Conservation (phyloP, 225 moss, liverwort and hornwort species). For the Rhytidiadelphus loreus region DNA sequence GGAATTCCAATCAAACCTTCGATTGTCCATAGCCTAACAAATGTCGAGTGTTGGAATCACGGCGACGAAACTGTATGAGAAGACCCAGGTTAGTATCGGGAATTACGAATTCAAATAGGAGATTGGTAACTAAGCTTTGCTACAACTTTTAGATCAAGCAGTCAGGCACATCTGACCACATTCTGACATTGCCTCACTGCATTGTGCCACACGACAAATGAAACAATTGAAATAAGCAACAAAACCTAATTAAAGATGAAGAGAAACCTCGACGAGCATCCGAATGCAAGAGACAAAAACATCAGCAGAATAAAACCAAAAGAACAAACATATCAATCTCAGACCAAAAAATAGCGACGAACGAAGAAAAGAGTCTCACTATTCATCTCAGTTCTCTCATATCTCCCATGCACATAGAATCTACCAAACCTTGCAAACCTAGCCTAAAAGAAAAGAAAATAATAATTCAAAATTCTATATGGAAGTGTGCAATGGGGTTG, state of each 20-base stretch:
- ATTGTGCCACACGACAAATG: not conserved
- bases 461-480: no score
- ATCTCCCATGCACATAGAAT: not conserved
- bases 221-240: not conserved
- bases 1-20: conserved; percentile 8
- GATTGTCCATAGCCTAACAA: not conserved
- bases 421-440: not conserved
- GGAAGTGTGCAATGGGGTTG: not conserved
- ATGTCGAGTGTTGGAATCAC: not conserved
- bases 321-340: not conserved
- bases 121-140: not conserved
- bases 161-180: not conserved
- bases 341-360: not conserved
- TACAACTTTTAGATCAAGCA: not conserved
- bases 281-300: not conserved
- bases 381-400: not conserved
- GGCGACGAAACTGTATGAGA: not conserved
- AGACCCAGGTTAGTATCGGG: not conserved
- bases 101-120: not conserved
- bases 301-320: not conserved
- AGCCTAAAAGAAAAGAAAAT: not conserved
- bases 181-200: not conserved
- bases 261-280: not conserved
- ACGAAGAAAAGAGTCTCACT: not conserved
- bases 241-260: not conserved